Evolutionary conservation across 768 basidiomycete species (phyloP).

Genomic region (Arthromyces matolae): DNA sequence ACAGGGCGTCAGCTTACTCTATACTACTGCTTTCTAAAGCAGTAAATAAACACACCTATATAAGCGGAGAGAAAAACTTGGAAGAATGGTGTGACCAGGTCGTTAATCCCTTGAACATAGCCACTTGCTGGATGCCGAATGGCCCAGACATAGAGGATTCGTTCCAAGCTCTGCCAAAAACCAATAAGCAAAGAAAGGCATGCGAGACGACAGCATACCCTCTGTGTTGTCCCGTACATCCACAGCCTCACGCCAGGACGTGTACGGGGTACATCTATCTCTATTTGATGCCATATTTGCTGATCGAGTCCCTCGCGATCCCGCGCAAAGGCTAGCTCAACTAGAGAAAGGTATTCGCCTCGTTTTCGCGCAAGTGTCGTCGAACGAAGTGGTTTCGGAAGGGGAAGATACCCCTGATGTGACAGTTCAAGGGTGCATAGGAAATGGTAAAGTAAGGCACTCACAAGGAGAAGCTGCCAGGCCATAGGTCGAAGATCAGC

Average conservation of each 20-base stretch:
- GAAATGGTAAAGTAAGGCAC: slow-evolving; percentile 26
- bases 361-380: slow-evolving; percentile 85
- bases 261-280: slow-evolving; percentile 96
- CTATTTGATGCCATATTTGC: slow-evolving; percentile 99
- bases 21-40: not conserved
- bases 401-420: slow-evolving; percentile 93
- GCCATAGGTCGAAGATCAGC: slow-evolving; percentile 81
- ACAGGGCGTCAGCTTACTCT: slow-evolving; percentile 11
- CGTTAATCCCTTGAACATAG: slow-evolving; percentile 99
- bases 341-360: slow-evolving; percentile 86
- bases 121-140: slow-evolving; percentile 98
- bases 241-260: slow-evolving; percentile 87
- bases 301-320: slow-evolving; percentile 87
- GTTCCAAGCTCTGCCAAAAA: slow-evolving; percentile 73
- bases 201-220: slow-evolving; percentile 40
- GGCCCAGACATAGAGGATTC: slow-evolving; percentile 98
- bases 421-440: slow-evolving; percentile 2
- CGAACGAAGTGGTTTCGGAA: slow-evolving; percentile 71
- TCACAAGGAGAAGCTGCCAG: slow-evolving; percentile 91
- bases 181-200: slow-evolving; percentile 11
- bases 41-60: slow-evolving; percentile 60
- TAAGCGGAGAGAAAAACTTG: slow-evolving; percentile 95
- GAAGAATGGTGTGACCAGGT: slow-evolving; percentile 96
- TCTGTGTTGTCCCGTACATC: slow-evolving; percentile 87
- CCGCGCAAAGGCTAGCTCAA: slow-evolving; percentile 84